A percentile compares a stretch with the other conserved stretches of the same genome.
Conservation (phyloP, 2,329 filamentous ascomycete genomes). For the Beauveria scarabaeidicola region DNA sequence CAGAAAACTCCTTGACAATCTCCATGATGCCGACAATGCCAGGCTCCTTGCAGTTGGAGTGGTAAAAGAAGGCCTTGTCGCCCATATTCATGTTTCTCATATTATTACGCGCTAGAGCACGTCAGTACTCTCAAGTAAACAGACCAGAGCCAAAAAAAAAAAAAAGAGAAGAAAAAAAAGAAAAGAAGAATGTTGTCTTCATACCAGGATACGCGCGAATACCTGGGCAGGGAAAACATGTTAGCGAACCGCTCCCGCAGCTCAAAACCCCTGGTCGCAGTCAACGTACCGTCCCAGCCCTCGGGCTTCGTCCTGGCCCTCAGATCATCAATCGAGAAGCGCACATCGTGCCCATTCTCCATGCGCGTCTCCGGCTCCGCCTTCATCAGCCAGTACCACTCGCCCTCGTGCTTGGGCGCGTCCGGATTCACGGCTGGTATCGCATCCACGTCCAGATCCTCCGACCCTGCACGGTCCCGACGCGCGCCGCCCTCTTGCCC, state of each 20-base stretch:
- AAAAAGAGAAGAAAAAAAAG: background rate
- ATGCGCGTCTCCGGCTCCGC: slow-evolving; percentile 80
- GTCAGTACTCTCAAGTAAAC: slow-evolving; percentile 8
- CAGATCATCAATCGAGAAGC: slow-evolving; percentile 91
- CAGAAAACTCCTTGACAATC: slow-evolving; percentile 73
- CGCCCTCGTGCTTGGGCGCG: slow-evolving; percentile 30
- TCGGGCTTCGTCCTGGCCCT: slow-evolving; percentile 65
- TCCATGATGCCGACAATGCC: slow-evolving; percentile 85
- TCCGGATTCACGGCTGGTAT: slow-evolving; percentile 31
- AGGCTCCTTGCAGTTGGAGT: slow-evolving; percentile 84
- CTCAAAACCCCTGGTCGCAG: background rate
- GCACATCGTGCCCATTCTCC: slow-evolving; percentile 81
- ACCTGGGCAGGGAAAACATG: slow-evolving; percentile 22
- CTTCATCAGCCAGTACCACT: slow-evolving; percentile 72
- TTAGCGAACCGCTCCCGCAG: background rate
- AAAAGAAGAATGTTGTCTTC: background rate
- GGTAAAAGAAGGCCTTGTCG: slow-evolving; percentile 94
- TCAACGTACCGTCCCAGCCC: slow-evolving; percentile 72
- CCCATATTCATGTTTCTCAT: slow-evolving; percentile 85
- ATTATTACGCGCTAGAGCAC: slow-evolving; percentile 63
- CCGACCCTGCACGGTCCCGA: slow-evolving; percentile 15
- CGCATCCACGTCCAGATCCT: slow-evolving; percentile 23
- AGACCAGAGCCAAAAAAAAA: background rate
- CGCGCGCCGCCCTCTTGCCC: background rate
- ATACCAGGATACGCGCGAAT: slow-evolving; percentile 42